These are phyloP conservation scores for Hanseniaspora jakobsenii DNA, from an alignment of 805 yeast species.

Conservation along the genomic window DNA sequence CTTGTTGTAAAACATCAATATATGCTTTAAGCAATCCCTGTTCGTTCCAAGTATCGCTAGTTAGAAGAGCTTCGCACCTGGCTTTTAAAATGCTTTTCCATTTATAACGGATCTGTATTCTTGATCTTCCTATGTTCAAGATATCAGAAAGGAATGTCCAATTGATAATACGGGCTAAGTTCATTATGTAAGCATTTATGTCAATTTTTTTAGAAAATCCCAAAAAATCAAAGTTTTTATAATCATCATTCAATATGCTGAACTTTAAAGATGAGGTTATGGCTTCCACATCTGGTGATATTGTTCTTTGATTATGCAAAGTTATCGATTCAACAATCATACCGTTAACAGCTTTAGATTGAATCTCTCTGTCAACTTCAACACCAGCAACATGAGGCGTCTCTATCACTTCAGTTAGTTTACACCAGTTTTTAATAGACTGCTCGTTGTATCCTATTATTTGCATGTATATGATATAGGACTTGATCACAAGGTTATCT, in stretches of 20 bases:
- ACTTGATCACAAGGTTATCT: constrained; percentile 8
- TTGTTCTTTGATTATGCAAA: constrained; percentile 1
- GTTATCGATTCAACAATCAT: constrained; percentile 6
- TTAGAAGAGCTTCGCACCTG: neutral
- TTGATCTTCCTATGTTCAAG: constrained; percentile 78
- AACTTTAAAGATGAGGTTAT: neutral
- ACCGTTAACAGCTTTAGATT: neutral
- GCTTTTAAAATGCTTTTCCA: constrained; percentile 74
- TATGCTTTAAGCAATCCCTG: neutral
- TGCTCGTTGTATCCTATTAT: neutral
- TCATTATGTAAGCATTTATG: constrained; percentile 1
- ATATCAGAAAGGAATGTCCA: constrained; percentile 87
- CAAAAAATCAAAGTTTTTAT: neutral
- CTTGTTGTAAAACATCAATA: neutral
- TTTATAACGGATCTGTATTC: constrained; percentile 91
- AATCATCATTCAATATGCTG: neutral
- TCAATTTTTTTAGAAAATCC: neutral
- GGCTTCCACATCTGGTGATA: neutral
- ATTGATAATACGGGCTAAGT: constrained; percentile 43
- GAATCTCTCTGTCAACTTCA: too few species aligned
- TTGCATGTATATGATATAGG: neutral
- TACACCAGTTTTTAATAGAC: neutral
- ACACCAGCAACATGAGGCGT: too few species aligned
- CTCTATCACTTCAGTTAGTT: neutral
- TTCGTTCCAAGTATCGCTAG: neutral